Evolutionary conservation across 2,329 filamentous ascomycete genomes (phyloP).

Genomic region (Magnaporthiopsis incrustans): DNA sequence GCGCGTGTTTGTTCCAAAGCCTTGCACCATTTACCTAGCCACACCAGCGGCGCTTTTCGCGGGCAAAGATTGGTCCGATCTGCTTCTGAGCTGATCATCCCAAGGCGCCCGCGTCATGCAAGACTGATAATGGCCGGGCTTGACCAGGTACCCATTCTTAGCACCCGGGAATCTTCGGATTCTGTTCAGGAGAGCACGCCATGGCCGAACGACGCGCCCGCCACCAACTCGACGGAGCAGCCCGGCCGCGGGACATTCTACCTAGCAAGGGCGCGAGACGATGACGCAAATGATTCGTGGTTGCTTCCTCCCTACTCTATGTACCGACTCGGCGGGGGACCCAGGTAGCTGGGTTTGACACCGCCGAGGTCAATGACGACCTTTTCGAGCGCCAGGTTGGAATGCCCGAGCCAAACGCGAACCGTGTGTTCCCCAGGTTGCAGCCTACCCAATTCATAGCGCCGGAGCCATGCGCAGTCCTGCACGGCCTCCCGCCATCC

Average conservation of each 20-base stretch:
- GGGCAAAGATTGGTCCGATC: not conserved
- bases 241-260: too few relatives aligned
- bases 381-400: slow-evolving; percentile 24
- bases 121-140: not conserved
- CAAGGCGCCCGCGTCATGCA: not conserved
- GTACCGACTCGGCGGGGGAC: slow-evolving; percentile 18
- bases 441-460: slow-evolving; percentile 6
- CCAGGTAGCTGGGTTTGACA: slow-evolving; percentile 25
- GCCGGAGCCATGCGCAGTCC: slow-evolving; percentile 12
- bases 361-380: slow-evolving; percentile 28
- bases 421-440: slow-evolving; percentile 15
- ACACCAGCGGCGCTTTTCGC: too few relatives aligned
- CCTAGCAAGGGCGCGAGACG: not conserved
- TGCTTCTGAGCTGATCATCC: not conserved
- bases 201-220: not conserved
- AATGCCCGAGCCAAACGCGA: slow-evolving; percentile 20
- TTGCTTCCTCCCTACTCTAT: slow-evolving; percentile 5
- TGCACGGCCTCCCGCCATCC: slow-evolving; percentile 13
- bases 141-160: not conserved
- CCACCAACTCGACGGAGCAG: not conserved
- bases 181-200: not conserved
- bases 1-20: too few relatives aligned
- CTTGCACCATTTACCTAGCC: too few relatives aligned
- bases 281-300: not conserved
- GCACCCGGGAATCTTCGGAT: not conserved